These are phyloP conservation scores for Wickerhamomyces xylosicus DNA, from an alignment of 805 yeast genomes.

Conservation along the genomic window DNA sequence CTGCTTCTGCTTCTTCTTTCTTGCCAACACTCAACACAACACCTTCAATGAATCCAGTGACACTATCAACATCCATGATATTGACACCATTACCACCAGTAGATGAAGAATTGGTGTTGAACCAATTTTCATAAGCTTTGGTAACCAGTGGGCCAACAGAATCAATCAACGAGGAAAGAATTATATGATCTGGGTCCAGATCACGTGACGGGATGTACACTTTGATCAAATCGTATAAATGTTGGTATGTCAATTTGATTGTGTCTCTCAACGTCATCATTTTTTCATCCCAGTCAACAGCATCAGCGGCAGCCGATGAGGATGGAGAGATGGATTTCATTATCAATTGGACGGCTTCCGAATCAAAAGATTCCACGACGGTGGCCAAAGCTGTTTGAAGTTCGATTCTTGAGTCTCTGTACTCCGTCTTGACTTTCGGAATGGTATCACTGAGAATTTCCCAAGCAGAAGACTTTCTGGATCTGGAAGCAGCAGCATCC, in stretches of 20 bases:
- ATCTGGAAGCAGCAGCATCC: constrained; percentile 24
- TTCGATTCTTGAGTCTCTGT: constrained; percentile 71
- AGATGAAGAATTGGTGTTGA: not conserved
- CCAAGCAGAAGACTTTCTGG: not conserved
- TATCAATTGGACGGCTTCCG: not conserved
- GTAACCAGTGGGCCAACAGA: not conserved
- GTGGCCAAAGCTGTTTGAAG: constrained; percentile 64
- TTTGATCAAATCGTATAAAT: not conserved
- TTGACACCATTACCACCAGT: too few relatives aligned
- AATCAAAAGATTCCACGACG: constrained; percentile 39
- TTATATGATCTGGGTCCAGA: not conserved
- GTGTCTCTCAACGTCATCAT: not conserved
- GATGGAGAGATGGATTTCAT: too few relatives aligned
- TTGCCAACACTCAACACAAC: constrained; percentile 36
- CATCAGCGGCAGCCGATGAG: not conserved
- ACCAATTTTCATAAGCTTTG: not conserved
- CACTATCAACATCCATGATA: not conserved
- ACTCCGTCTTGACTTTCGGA: constrained; percentile 71
- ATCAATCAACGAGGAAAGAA: not conserved
- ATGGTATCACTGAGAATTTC: constrained; percentile 53
- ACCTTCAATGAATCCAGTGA: constrained; percentile 39
- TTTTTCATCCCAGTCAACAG: not conserved
- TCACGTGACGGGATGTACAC: not conserved
- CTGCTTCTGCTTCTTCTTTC: too few relatives aligned
- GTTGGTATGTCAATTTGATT: not conserved